Base-by-base conservation (phyloP, 2,329 filamentous ascomycete genomes). In the Trichoderma atroviride region DNA sequence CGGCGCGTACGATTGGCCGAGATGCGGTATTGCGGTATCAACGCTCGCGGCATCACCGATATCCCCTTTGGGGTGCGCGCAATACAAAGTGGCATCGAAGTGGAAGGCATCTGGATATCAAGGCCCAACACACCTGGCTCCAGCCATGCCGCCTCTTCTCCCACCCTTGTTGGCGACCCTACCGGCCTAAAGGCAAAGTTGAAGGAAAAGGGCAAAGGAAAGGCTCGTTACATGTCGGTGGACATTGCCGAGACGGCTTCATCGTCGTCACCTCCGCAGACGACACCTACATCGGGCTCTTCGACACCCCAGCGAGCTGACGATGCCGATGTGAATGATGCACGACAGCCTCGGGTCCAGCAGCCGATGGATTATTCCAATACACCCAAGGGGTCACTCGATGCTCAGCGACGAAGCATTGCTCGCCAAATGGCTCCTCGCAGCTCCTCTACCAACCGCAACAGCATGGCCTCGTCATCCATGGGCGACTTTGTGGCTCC, bases 41-140 rank as follows among this genome's bases (percentile, higher is more conserved):
- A 78, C 6, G 70, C 74, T 22, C 61, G 77, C 64, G 75, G 77
- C 33, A 70, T 74, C 22, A 83, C 87, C 62, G 90, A 92, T 11
- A 88, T 96, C 43, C 94, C 93, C 0, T 97, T 97, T 75, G 94
- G 95, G 24, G 88, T 96, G 65, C 89, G 92, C 74, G 94, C 94
- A 7, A 88, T 97, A 58, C 91, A 97, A 78, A 91, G 88, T 73
- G 94, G 94, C 6, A 84, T 96, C 55, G 88, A 95, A 76, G 88
- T 97, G 9, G 92, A 97, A 72, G 94, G 93, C 4, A 94, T 97
- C 62, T 93, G 91, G 90, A 88, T 92, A 61, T 90, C 88, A 29
- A 82, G 83, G 63, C 83, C 84, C 56, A 79, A 81, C 11, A 83
- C 82, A 13, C 81, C 83, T 1, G 74, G 72, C 5, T 60, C 62